Conservation (phyloP, 331 rosid species). For the Phaseolus coccineus region DNA sequence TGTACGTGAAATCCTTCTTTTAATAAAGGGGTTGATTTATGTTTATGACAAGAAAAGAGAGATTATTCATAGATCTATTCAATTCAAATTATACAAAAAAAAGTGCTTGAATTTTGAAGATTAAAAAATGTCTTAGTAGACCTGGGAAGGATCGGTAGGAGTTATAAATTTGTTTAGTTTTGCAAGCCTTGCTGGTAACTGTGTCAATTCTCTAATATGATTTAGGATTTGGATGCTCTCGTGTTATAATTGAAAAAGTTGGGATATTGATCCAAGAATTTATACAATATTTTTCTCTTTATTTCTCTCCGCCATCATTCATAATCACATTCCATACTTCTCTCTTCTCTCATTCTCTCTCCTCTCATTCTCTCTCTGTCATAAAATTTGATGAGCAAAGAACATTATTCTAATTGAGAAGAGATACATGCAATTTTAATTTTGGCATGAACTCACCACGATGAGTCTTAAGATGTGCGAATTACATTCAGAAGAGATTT, state of each 20-base stretch:
- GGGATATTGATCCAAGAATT: neutral
- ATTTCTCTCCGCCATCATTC: neutral
- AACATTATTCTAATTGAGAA: neutral
- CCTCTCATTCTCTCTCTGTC: neutral
- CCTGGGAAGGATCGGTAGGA: neutral
- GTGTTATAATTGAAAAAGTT: neutral
- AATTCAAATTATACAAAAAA: neutral
- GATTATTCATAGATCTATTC: neutral
- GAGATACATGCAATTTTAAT: neutral
- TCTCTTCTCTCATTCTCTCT: no score
- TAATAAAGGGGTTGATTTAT: neutral
- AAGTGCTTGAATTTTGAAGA: constrained; percentile 1
- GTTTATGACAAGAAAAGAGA: neutral
- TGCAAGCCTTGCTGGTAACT: neutral
- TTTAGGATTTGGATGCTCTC: constrained; percentile 9
- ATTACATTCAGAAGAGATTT: neutral
- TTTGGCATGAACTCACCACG: neutral
- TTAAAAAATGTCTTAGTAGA: neutral
- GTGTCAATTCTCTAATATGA: neutral
- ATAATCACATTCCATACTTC: neutral
- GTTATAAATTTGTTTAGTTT: neutral
- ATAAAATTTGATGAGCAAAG: neutral
- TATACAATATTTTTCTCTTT: neutral
- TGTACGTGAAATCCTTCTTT: neutral
- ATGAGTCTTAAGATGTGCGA: neutral